Evolutionary conservation across 176 grass and related monocot genomes (phyloP), one percentile per base, ranked within the genome.

Genomic region (Hyparrhenia diplandra): DNA sequence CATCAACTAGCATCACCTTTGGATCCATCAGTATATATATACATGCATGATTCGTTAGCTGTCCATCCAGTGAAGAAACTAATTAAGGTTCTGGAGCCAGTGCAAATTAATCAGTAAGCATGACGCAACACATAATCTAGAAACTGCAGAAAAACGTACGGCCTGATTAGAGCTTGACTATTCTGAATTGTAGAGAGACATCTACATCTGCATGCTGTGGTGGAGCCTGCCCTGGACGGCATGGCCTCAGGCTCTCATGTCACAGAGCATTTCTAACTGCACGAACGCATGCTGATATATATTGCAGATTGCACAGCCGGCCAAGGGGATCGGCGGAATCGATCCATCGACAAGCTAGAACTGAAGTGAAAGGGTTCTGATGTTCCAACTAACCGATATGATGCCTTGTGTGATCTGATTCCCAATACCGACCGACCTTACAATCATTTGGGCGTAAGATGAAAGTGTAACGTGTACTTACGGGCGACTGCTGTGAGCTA

Each of bases 401-500:
- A 76, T 40, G 25, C 10, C 25, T 78, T n/a, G n/a, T 39, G 58
- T 5, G 34, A 12, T 78, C 60, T 46, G 61, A 51, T 51, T 2
- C 42, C 62, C 6, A 34, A 17, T 25, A 64, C 39, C 75, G 47
- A 51, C 47, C 47, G 13, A 51, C 47, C 17, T 20, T 6, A 49
- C 21, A 78, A 65, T 78, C 60, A 65, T 78, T 78, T 47, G 76
- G 2, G 25, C 27, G n/a, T n/a, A 78, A 20, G 60, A 49, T 49
- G 18, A 49, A 47, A 49, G 41, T 45, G 76, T 36, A n/a, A 6
- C 5, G 2, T 78, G 64, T 61, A 49, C 47, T 49, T 61, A 45
- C 42, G 30, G 60, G 27, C 13, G 45, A 16, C 59, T 64, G 41
- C 58, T 78, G 76, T n/a, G 45, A 30, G 24, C 20, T 36, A 55